Base-by-base conservation (phyloP, 73 alveolate genomes). In the Urostyla sp. region DNA sequence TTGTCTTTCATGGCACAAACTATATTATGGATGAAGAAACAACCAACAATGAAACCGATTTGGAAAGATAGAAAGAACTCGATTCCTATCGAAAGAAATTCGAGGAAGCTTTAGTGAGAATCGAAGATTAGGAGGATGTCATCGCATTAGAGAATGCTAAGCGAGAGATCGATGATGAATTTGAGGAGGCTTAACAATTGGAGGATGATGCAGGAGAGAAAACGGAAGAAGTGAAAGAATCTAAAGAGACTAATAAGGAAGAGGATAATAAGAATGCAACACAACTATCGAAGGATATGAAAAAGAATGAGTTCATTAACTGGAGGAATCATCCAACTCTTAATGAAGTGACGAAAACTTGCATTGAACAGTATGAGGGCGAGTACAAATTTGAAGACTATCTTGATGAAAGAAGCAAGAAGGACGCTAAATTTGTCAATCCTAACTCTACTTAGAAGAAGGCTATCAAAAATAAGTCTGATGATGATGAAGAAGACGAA, bases 121-220 rank as follows among this genome's bases (percentile, higher is more conserved):
- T 91, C 13, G 97, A 91, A 53, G 97, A 91, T 55, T 84, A 88
- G 52, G 97, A 91, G 83, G 97, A 91, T 76, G 97, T 90, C 24
- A 89, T 80, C 37, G 97, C 97, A 13, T 61, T 76, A 78, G 74
- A 90, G 67, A 53, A 87, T 44, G 88, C 91, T 50, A 72, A 82
- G 37, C 59, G 87, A 67, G 97, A 90, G 75, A 79, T 90, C 66
- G 85, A 80, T 34, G 97, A 90, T 84, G 92, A 90, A 52, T 90
- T 87, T 55, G 97, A 80, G 51, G 91, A 90, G 30, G 97, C 79
- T 5, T 73, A 54, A 7, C 37, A 43, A n/a, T 43, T 63, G 20
- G 21, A 35, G 50, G 37, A 63, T 26, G 79, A 40, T 4, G 75
- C 61, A 3, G 30, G 57, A n/a, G 60, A 36, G 7, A 44, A 58